Base-by-base conservation (phyloP, 331 rosid genomes). In the Rhamnella rubrinervis region DNA sequence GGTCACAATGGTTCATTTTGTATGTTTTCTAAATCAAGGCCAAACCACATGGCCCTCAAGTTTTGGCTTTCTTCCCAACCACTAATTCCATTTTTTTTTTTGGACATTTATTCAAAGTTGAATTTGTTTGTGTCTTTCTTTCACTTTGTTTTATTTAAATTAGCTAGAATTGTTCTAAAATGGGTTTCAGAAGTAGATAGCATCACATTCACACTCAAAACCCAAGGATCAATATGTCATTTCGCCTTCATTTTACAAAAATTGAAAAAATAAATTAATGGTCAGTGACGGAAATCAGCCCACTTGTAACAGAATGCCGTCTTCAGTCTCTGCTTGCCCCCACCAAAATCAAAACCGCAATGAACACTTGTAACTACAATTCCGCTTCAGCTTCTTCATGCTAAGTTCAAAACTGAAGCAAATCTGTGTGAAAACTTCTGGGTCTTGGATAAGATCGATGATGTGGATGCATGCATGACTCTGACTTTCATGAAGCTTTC, bases 401-500 rank as follows among this genome's bases (percentile, higher is more conserved):
- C 21, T 18, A 2, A 52, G 5, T 3, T 6, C 10, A 5, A 6
- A 44, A 14, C 57, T 56, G 37, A 67, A 37, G 63, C 66, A 70
- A 67, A 1, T 44, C 50, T 20, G 37, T 41, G 26, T 47, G 40
- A 61, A 56, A 61, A 56, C 58, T 38, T 31, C 5, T 31, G 35
- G 59, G 55, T 38, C 63, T 70, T 18, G 35, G 46, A 46, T 46
- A 51, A 7, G 21, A 67, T 63, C 68, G 7, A 63, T 73, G 73
- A 59, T 63, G 50, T 70, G 40, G 59, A 52, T 63, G 68, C 67
- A 52, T 63, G 68, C 67, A 28, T 61, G 55, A 53, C 21, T 47
- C 51, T 57, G 61, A 26, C 59, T 28, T 55, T 58, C 81, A 73
- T 57, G 12, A 68, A 74, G 62, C 19, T 51, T 52, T 72, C 46